Conservation (phyloP, 106 monocot species). For the Phalaenopsis aphrodite region DNA sequence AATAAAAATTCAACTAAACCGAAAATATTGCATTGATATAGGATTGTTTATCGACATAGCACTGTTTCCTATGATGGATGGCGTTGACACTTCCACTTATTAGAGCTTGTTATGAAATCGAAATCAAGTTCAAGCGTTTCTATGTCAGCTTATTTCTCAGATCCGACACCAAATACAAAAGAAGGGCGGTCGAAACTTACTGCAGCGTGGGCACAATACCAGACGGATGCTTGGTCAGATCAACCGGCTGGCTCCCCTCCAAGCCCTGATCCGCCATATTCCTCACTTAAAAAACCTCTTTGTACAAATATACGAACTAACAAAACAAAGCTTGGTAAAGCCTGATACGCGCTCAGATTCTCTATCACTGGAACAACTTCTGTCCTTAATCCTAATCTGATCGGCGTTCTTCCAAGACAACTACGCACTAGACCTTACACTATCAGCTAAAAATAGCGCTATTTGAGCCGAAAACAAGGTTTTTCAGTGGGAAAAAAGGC, state of each 20-base stretch:
- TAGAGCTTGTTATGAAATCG: not conserved
- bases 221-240: constrained; percentile 26
- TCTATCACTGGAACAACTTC: not conserved
- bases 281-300: not conserved
- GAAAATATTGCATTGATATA: no score
- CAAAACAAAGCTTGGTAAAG: not conserved
- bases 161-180: constrained; percentile 3
- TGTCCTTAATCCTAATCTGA: not conserved
- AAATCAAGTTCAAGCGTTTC: not conserved
- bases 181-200: constrained; percentile 5
- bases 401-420: not conserved
- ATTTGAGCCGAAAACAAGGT: not conserved
- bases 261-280: constrained; percentile 17
- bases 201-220: constrained; percentile 27
- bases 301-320: not conserved
- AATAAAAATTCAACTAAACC: no score
- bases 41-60: no score
- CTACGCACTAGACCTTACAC: not conserved
- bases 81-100: not conserved
- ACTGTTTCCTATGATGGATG: not conserved
- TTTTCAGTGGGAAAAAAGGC: not conserved
- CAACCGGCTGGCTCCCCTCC: constrained; percentile 27
- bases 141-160: constrained; percentile 1
- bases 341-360: not conserved
- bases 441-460: not conserved